phyloP scores from a whole-genome alignment of 1,284 basidiomycete genomes.

The Amylostereum areolatum region DNA sequence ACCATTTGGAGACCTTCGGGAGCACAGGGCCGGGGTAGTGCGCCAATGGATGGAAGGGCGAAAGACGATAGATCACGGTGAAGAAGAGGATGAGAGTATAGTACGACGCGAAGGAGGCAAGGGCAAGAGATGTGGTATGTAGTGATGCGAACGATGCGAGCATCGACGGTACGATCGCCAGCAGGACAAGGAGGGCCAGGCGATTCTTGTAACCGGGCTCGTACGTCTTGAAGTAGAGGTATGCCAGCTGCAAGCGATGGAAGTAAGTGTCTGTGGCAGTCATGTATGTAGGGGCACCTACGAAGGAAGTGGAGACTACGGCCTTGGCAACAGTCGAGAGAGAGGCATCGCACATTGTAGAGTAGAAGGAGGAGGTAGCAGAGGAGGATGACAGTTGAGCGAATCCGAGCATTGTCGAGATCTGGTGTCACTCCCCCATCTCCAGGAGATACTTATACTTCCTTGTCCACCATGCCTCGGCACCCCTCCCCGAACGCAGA shows the following conservation, averaged over 20 bases:
- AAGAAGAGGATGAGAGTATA: slow-evolving; percentile 4
- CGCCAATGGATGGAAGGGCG: slow-evolving; percentile 16
- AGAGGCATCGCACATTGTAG: too few species aligned
- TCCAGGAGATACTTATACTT: too few species aligned
- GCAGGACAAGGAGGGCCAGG: slow-evolving; percentile 4
- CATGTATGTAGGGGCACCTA: not conserved
- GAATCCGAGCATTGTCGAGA: too few species aligned
- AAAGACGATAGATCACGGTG: slow-evolving; percentile 13
- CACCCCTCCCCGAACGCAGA: too few species aligned
- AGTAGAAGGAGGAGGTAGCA: too few species aligned
- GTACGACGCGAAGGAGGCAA: slow-evolving; percentile 3
- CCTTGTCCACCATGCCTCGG: too few species aligned
- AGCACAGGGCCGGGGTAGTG: slow-evolving; percentile 12
- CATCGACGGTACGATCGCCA: slow-evolving; percentile 7
- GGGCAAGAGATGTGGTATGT: not conserved
- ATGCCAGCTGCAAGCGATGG: slow-evolving; percentile 7
- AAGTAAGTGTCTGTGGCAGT: not conserved
- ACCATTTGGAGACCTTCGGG: slow-evolving; percentile 10
- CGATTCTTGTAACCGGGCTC: slow-evolving; percentile 10
- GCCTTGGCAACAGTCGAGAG: not conserved
- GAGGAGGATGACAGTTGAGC: too few species aligned
- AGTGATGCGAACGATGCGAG: not conserved
- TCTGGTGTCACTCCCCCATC: too few species aligned
- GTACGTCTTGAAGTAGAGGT: slow-evolving; percentile 13
- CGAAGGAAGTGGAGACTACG: not conserved